Conservation (phyloP, 441 rosid genomes). For the Arabidopsis lyrata region DNA sequence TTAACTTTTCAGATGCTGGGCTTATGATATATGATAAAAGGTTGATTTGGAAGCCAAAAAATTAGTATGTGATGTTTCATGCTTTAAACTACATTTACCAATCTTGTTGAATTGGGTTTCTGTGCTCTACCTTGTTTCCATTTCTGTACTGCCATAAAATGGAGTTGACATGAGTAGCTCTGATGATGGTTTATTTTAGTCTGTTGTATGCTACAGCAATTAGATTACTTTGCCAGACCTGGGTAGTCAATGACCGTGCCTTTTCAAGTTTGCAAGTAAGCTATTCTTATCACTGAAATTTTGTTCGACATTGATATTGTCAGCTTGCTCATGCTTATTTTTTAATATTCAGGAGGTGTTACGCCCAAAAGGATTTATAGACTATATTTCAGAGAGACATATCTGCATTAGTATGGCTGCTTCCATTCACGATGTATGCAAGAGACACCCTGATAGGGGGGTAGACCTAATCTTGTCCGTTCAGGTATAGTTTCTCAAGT, state of each 20-base stretch:
- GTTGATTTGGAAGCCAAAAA: conserved; percentile 29
- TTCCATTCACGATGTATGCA: conserved; percentile 83
- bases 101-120: conserved; percentile 9
- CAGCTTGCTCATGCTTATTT: conserved; percentile 21
- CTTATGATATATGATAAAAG: conserved; percentile 12
- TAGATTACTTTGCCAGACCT: conserved; percentile 95
- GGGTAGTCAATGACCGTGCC: conserved; percentile 90
- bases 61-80: conserved; percentile 28
- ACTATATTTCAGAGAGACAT: conserved; percentile 65
- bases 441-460: conserved; percentile 92
- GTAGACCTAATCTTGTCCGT: conserved; percentile 96
- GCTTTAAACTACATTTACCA: conserved; percentile 19
- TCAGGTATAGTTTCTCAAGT: conserved; percentile 66
- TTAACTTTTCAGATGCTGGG: conserved; percentile 8
- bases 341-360: conserved; percentile 63
- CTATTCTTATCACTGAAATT: conserved; percentile 11
- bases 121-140: conserved; percentile 20
- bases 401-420: conserved; percentile 84
- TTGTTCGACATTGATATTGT: conserved; percentile 11
- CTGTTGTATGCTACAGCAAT: conserved; percentile 79
- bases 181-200: conserved; percentile 58
- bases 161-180: conserved; percentile 29
- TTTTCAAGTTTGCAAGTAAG: conserved; percentile 78
- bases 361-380: conserved; percentile 64
- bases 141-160: conserved; percentile 22